phyloP scores from a whole-genome alignment of 768 basidiomycete species.

The Daedalea quercina region DNA sequence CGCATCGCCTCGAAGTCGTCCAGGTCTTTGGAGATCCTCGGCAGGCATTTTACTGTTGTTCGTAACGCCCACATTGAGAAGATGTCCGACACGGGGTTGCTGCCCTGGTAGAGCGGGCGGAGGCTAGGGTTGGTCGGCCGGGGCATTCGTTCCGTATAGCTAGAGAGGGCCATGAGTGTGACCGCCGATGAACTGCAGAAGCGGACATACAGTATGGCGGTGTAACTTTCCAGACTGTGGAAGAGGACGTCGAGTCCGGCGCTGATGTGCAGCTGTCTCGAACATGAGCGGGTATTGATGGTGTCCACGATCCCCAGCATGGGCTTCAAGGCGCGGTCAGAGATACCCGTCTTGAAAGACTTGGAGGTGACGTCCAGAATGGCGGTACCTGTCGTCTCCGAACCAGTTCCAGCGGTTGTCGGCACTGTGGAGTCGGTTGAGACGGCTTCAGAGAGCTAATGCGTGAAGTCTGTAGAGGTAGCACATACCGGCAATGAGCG shows the following conservation, averaged over 20 bases:
- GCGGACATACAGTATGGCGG: constrained; percentile 75
- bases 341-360: constrained; percentile 95
- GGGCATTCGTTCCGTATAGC: constrained; percentile 87
- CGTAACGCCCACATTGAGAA: constrained; percentile 93
- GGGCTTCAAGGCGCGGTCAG: constrained; percentile 87
- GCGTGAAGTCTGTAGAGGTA: too few species aligned
- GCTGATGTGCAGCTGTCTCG: constrained; percentile 80
- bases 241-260: constrained; percentile 95
- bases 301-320: constrained; percentile 73
- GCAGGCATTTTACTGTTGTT: constrained; percentile 84
- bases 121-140: constrained; percentile 86
- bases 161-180: constrained; percentile 21
- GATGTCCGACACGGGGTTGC: constrained; percentile 92
- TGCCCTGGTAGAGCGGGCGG: constrained; percentile 89
- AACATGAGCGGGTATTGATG: constrained; percentile 85
- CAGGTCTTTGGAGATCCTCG: constrained; percentile 73
- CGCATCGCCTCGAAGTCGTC: constrained; percentile 78
- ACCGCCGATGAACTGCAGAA: background rate
- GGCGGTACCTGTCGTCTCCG: constrained; percentile 92
- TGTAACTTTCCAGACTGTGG: constrained; percentile 93
- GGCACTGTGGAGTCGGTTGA: constrained; percentile 47
- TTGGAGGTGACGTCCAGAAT: constrained; percentile 90
- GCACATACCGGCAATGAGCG: constrained; percentile 76
- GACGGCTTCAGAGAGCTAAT: too few species aligned
- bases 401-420: constrained; percentile 85